Conservation (phyloP, 2,329 filamentous ascomycete species). For the Aschersonia sp. region DNA sequence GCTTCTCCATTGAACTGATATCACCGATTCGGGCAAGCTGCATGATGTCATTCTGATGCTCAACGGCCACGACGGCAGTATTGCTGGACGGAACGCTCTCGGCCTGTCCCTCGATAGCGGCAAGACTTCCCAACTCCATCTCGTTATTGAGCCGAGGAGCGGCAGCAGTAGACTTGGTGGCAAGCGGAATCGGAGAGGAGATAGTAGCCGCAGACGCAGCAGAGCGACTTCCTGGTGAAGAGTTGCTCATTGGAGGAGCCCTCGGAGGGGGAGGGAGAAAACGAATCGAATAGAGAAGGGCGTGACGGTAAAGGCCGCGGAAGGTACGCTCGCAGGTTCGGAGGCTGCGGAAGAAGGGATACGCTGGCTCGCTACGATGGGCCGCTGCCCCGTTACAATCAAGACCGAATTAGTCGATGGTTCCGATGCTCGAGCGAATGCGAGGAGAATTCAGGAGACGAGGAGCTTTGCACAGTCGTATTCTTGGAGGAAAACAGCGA, state of each 20-base stretch:
- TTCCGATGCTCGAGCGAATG: too few relatives aligned
- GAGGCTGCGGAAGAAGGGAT: too few relatives aligned
- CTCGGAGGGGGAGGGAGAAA: not conserved
- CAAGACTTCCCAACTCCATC: constrained; percentile 38
- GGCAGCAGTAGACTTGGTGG: constrained; percentile 36
- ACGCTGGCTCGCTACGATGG: too few relatives aligned
- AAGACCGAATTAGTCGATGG: too few relatives aligned
- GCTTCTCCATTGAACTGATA: constrained; percentile 69
- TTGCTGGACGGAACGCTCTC: not conserved
- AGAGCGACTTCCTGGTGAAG: constrained; percentile 18
- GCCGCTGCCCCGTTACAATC: too few relatives aligned
- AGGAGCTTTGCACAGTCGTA: too few relatives aligned
- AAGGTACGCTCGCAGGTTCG: too few relatives aligned
- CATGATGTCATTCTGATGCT: constrained; percentile 69
- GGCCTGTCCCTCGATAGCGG: constrained; percentile 18
- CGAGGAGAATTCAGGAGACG: too few relatives aligned
- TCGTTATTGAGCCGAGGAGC: constrained; percentile 42
- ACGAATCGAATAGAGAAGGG: too few relatives aligned
- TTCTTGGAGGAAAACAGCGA: too few relatives aligned
- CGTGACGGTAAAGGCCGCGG: too few relatives aligned
- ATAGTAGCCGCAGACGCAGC: constrained; percentile 20
- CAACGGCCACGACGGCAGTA: constrained; percentile 3
- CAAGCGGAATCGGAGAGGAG: constrained; percentile 31
- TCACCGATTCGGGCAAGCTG: constrained; percentile 84
- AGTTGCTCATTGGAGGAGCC: constrained; percentile 24